Conservation (phyloP, 2,329 filamentous ascomycete genomes). For the Calonectria hongkongensis region DNA sequence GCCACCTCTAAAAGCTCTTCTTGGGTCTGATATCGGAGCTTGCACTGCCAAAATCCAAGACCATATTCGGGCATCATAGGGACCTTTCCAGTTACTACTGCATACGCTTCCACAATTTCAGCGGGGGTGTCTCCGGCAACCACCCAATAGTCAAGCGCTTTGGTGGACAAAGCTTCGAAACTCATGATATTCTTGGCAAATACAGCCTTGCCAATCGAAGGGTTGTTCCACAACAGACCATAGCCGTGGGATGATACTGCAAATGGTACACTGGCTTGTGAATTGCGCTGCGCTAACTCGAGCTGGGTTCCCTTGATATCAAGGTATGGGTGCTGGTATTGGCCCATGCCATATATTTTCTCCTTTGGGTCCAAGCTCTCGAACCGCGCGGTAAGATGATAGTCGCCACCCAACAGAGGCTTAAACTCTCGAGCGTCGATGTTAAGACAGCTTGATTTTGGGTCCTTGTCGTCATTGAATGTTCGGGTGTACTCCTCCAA, state of each 20-base stretch:
- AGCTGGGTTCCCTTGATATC: slow-evolving; percentile 78
- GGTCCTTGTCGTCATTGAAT: slow-evolving; percentile 67
- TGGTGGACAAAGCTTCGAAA: slow-evolving; percentile 77
- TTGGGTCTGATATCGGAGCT: slow-evolving; percentile 79
- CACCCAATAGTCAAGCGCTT: slow-evolving; percentile 78
- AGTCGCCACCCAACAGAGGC: slow-evolving; percentile 70
- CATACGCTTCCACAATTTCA: slow-evolving; percentile 75
- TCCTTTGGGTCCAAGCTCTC: slow-evolving; percentile 74
- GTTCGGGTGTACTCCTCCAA: slow-evolving; percentile 59
- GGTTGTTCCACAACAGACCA: slow-evolving; percentile 81
- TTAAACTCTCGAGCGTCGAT: slow-evolving; percentile 76
- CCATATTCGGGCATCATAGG: slow-evolving; percentile 83
- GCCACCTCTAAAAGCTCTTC: slow-evolving; percentile 77
- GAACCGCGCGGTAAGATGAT: slow-evolving; percentile 75
- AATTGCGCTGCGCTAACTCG: slow-evolving; percentile 80
- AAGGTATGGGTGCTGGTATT: slow-evolving; percentile 79
- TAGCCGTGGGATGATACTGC: slow-evolving; percentile 76
- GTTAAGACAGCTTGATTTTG: slow-evolving; percentile 75
- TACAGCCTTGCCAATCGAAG: slow-evolving; percentile 75
- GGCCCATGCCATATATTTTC: slow-evolving; percentile 81
- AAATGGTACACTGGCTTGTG: slow-evolving; percentile 79
- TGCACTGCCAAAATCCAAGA: slow-evolving; percentile 82
- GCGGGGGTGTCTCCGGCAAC: slow-evolving; percentile 74
- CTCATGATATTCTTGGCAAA: slow-evolving; percentile 77
- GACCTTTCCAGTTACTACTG: slow-evolving; percentile 73